Conservation (phyloP, 192 early-diverging fungal genomes). For the Chytriomyces sp. region DNA sequence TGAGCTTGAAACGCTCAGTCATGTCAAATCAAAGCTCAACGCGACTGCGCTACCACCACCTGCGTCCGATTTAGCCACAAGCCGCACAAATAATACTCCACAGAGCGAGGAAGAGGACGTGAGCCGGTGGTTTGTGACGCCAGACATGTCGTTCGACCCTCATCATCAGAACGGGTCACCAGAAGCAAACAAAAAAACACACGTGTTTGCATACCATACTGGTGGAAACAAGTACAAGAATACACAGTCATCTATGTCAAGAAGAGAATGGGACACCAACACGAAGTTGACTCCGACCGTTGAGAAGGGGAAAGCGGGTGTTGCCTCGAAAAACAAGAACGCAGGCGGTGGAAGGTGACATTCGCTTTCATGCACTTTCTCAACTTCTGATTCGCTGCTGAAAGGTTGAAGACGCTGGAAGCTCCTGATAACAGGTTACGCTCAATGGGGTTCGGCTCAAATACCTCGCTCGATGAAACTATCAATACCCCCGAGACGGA, state of each 20-base stretch:
- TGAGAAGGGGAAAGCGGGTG: not conserved
- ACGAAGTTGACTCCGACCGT: too few relatives aligned
- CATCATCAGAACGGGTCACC: not conserved
- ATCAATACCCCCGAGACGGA: not conserved
- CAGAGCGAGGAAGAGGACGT: too few relatives aligned
- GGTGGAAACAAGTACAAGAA: not conserved
- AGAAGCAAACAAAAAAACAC: not conserved
- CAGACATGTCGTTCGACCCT: not conserved
- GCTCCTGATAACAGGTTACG: too few relatives aligned
- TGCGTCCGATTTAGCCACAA: too few relatives aligned
- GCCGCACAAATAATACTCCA: too few relatives aligned
- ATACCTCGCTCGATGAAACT: not conserved
- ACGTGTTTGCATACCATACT: not conserved
- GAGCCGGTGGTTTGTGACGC: too few relatives aligned
- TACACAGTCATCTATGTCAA: not conserved
- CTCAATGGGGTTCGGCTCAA: not conserved
- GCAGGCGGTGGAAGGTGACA: too few relatives aligned
- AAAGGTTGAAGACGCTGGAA: too few relatives aligned
- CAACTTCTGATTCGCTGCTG: not conserved
- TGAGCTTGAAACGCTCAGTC: slow-evolving; percentile 6
- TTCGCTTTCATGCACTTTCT: too few relatives aligned
- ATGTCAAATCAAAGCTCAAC: slow-evolving; percentile 2
- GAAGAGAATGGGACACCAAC: slow-evolving; percentile 10
- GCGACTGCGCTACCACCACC: too few relatives aligned
- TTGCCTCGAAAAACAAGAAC: not conserved